Base-by-base conservation (phyloP, 1,139 yeast species). In the Pichia sp. region DNA sequence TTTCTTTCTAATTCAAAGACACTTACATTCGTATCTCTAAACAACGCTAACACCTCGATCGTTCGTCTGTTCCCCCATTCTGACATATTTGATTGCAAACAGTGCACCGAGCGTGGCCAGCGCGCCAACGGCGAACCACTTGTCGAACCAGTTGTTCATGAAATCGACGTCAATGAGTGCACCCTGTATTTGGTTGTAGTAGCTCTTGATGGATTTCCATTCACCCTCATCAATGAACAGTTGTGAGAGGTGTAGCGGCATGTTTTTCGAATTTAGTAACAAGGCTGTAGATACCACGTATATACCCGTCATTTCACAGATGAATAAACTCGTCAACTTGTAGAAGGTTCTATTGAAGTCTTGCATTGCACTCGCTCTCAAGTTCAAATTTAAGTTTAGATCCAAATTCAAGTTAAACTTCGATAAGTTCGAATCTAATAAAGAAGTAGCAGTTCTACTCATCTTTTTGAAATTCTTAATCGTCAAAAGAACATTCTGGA, bases 211-310 rank as follows among this genome's bases (percentile, higher is more conserved):
- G 11, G 18, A 11, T 3, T 30, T 24, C 41, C 41, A 38, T n/a
- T 22, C 25, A 10, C 22, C 23, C 17, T 35, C 29, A 38, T 23
- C 18, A 25, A 40, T 41, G 13, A 30, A 24, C 11, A 36, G 21
- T 13, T 35, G 30, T 6, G 31, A 19, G 26, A 33, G 37, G 31
- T 38, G 47, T 19, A 38, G 34, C 17, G 40, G 48, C 42, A 67
- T 55, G 12, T 68, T 72, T n/a, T 64, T 61, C 20, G 91, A 74
- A 39, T 94, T 69, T 37, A 87, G 69, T 48, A 87, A 66, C 20
- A 87, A 63, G 2, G 91, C 79, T 0, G 96, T 84, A 1, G 96
- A 81, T 22, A 87, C 67, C 2, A 82, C 79, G 52, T 87, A 87
- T 3, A 84, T 69, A 1, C 95, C 95, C 15, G 81, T 62, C 11